A percentile compares a stretch with the other conserved stretches of the same genome.
phyloP scores from a whole-genome alignment of 208 protist genomes.

The Leishmania arabica region DNA sequence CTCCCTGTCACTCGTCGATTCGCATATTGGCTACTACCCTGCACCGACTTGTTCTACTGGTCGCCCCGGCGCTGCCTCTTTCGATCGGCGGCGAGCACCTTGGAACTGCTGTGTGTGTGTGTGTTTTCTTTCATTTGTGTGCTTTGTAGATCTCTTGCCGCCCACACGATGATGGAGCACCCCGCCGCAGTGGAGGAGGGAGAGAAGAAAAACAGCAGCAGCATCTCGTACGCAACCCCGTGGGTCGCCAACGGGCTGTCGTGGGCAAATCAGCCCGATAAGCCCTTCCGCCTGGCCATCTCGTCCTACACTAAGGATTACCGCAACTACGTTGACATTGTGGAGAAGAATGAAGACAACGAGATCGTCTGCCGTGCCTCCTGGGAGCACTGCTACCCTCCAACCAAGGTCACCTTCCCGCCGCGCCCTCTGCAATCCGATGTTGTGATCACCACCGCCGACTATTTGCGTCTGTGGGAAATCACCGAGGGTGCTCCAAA shows the following conservation, averaged over 20 bases:
- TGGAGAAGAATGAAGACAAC: conserved; percentile 79
- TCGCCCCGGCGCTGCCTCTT: background rate
- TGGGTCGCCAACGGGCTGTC: conserved; percentile 97
- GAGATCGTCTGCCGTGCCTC: conserved; percentile 62
- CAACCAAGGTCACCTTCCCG: conserved; percentile 97
- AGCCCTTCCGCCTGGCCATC: conserved; percentile 88
- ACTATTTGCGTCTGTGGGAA: conserved; percentile 98
- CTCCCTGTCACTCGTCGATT: background rate
- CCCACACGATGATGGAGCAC: conserved; percentile 16
- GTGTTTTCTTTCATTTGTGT: background rate
- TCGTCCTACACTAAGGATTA: conserved; percentile 97
- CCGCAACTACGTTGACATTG: conserved; percentile 94
- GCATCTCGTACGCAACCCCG: conserved; percentile 91
- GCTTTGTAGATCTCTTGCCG: background rate
- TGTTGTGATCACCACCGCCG: conserved; percentile 97
- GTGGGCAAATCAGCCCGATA: conserved; percentile 74
- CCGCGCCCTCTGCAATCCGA: conserved; percentile 88
- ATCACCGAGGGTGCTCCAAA: conserved; percentile 50
- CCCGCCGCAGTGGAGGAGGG: conserved; percentile 9
- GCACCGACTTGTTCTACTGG: background rate
- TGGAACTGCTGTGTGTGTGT: background rate
- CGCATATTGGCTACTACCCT: background rate
- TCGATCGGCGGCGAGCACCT: background rate
- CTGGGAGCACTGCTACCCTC: conserved; percentile 98
- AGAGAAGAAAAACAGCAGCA: conserved; percentile 38